Evolutionary conservation across 2,329 filamentous ascomycete genomes (phyloP), one percentile per base, ranked within the genome.

Genomic region (Penicillium italicum): DNA sequence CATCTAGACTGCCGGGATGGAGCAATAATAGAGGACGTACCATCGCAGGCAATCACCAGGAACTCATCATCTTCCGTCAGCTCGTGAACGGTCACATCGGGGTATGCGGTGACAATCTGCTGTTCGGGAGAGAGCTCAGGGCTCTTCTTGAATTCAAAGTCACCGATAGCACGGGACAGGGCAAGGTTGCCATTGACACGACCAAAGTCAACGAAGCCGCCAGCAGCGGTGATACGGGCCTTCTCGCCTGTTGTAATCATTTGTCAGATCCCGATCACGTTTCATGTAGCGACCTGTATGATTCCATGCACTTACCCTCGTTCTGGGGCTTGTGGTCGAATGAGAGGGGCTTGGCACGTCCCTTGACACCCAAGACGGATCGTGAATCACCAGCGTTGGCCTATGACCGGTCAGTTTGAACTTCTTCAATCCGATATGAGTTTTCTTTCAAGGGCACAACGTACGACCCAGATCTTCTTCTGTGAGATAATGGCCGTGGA

Each of bases 91-190:
- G 91, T 90, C 42, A 99, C 91, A 72, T 99, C 94, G 22, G 94
- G 94, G 76, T 88, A 97, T 6, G 94, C 94, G 16, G 94, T 99
- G 41, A 99, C 94, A 64, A 99, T 97, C 76, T 99, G 94, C 72
- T 96, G 90, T 79, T 99, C 94, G n/a, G 94, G 94, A 3, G 93
- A 87, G 45, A 99, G 85, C 71, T 97, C 92, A 66, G 93, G 90
- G 74, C 91, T 96, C 83, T 97, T 97, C 84, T 99, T 99, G 84
- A 99, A 99, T 74, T 99, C 94, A 72, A 99, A 99, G 75, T 99
- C 94, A 66, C 94, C 94, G 75, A 99, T 97, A 67, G 94, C 94
- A 75, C 94, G 89, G 60, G 94, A 99, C 59, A 99, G 82, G 44
- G 94, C 94, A 43, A 99, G 85, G 76, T 99, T 99, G 73, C 94